Evolutionary conservation across 2,329 filamentous ascomycete genomes (phyloP).

Genomic region (Diaporthe sp.): DNA sequence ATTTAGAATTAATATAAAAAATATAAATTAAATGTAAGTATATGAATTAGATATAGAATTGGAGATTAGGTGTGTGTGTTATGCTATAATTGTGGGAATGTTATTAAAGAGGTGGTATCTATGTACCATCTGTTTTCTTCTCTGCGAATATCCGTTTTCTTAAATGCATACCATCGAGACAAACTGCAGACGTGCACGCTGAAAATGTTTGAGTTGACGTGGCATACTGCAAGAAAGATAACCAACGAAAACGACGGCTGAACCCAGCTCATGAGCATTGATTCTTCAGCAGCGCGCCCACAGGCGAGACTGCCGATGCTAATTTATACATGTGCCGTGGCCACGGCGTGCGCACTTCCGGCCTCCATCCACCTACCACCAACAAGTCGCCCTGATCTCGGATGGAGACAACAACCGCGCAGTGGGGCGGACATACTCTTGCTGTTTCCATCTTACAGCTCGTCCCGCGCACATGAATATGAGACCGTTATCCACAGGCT

Average conservation of each 20-base stretch:
- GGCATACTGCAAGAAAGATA: neutral
- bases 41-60: too few species aligned
- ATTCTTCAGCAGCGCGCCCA: constrained; percentile 10
- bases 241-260: neutral
- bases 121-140: too few species aligned
- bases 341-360: constrained; percentile 16
- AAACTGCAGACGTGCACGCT: neutral
- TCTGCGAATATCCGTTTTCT: too few species aligned
- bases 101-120: too few species aligned
- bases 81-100: too few species aligned
- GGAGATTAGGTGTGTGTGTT: too few species aligned
- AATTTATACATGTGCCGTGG: constrained; percentile 17
- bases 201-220: neutral
- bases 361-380: neutral
- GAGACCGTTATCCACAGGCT: neutral
- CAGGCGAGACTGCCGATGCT: constrained; percentile 2
- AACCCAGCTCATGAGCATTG: constrained; percentile 2
- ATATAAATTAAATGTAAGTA: too few species aligned
- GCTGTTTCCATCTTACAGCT: constrained; percentile 2
- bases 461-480: constrained; percentile 3
- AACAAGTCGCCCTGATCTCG: neutral
- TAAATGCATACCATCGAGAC: neutral
- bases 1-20: too few species aligned
- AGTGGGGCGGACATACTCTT: neutral
- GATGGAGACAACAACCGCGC: neutral